Evolutionary conservation across 306 rosid species (phyloP), one percentile per base, ranked within the genome.

Genomic region (Prunus campanulata): DNA sequence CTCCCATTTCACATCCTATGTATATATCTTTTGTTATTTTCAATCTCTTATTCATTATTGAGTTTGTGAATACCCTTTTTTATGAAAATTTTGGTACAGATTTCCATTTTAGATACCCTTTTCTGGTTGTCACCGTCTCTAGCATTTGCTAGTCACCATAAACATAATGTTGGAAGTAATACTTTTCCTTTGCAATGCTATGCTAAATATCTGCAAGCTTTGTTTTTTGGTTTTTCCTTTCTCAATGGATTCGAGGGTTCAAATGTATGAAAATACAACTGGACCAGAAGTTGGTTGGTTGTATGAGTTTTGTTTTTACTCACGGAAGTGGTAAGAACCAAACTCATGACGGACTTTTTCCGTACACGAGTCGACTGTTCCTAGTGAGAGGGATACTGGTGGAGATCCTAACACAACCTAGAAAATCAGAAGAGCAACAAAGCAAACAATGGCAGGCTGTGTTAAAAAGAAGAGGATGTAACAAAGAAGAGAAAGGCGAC

Each of bases 61-160:
- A 77, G 83, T 72, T 75, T 84, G 87, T 88, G 83, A 85, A 85
- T 82, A 73, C 75, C 66, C 30, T 74, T 69, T 72, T 70, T 54
- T 35, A 27, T 25, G 60, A 44, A 54, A 80, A 19, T 72, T 80
- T 79, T 68, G 76, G 48, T 76, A 50, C 51, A 55, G 50, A 49
- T n/a, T 68, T 76, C 68, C 59, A 0, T n/a, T 60, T 80, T 78
- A 78, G 30, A 66, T 80, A 24, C 66, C 12, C 2, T 49, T 54
- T 70, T 30, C 29, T 48, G 4, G 5, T 19, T 2, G 24, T 65
- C 24, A 13, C 68, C 44, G 44, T 6, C 44, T 39, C n/a, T 10
- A 30, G 24, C 57, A 25, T 50, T 49, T 70, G 62, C 47, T 20
- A 55, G 66, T 71, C 51, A 35, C 12, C 11, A 19, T 52, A 11